Percentiles rank a stretch among this genome's conserved stretches.
Evolutionary conservation across 2,329 filamentous ascomycete genomes (phyloP).

Genomic region (Epichloe coenophiala): DNA sequence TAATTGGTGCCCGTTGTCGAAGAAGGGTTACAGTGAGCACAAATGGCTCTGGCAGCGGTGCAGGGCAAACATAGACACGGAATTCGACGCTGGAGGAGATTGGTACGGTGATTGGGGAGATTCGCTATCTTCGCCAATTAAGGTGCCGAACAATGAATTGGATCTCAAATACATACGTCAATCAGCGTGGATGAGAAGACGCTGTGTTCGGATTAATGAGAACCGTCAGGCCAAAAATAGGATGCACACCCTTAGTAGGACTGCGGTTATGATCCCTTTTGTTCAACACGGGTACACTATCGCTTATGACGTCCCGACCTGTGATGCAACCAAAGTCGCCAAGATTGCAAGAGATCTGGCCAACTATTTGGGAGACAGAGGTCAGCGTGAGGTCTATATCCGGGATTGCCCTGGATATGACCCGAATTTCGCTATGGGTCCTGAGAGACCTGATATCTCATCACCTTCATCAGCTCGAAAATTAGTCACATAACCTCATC

Average conservation of each 20-base stretch:
- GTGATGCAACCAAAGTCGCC: neutral
- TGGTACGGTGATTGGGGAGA: neutral
- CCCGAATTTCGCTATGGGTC: neutral
- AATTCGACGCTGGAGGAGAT: neutral
- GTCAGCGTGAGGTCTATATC: constrained; percentile 1
- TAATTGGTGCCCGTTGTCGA: neutral
- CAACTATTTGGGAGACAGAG: neutral
- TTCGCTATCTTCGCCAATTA: neutral
- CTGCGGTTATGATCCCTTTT: too few relatives aligned
- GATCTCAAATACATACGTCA: constrained; percentile 9
- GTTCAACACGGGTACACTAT: too few relatives aligned
- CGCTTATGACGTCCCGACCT: too few relatives aligned
- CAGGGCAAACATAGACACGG: neutral
- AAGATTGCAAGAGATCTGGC: neutral
- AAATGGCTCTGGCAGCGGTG: neutral
- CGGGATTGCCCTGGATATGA: neutral
- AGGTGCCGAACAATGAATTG: constrained; percentile 2
- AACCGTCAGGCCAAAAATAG: too few relatives aligned
- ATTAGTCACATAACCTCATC: too few relatives aligned
- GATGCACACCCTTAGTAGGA: too few relatives aligned
- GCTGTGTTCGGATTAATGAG: constrained; percentile 1
- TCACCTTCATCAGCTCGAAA: neutral
- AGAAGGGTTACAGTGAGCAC: neutral
- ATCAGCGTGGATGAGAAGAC: constrained; percentile 9
- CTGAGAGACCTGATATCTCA: neutral